A percentile compares a stretch with the other conserved stretches of the same genome.
These are phyloP conservation scores for Cryomyces antarcticus DNA, from an alignment of 495 filamentous ascomycete species.

Conservation along the genomic window DNA sequence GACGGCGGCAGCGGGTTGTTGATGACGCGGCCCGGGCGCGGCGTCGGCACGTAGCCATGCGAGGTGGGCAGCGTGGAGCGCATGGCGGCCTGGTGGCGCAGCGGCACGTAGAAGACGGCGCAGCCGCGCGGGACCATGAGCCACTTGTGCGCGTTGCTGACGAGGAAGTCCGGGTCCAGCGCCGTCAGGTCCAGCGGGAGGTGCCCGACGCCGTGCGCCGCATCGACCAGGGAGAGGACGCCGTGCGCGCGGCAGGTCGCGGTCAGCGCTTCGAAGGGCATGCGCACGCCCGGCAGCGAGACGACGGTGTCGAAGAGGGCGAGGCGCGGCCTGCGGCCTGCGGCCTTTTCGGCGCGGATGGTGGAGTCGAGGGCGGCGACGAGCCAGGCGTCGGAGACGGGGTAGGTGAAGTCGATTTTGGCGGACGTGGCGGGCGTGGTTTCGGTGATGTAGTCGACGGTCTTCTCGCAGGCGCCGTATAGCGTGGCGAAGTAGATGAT, in stretches of 20 bases:
- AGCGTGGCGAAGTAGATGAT: conserved; percentile 46
- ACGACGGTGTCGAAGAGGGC: conserved; percentile 68
- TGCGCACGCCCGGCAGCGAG: conserved; percentile 50
- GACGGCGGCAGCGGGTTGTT: conserved; percentile 28
- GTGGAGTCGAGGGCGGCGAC: conserved; percentile 28
- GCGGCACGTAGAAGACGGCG: conserved; percentile 60
- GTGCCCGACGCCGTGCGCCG: conserved; percentile 64
- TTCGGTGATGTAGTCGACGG: conserved; percentile 47
- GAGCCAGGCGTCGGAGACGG: conserved; percentile 37
- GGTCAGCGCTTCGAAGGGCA: conserved; percentile 55
- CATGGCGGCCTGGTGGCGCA: conserved; percentile 50
- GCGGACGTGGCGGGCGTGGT: conserved; percentile 21
- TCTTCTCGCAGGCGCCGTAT: conserved; percentile 57
- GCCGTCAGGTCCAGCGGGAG: conserved; percentile 41
- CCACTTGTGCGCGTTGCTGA: conserved; percentile 85
- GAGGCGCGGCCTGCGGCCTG: conserved; percentile 21
- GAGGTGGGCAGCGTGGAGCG: conserved; percentile 56
- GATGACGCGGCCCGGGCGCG: conserved; percentile 36
- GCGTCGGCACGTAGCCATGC: conserved; percentile 29
- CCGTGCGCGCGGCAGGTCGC: conserved; percentile 39
- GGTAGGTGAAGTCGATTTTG: conserved; percentile 31
- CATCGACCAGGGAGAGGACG: conserved; percentile 51
- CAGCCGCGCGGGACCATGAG: conserved; percentile 63
- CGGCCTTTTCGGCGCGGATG: conserved; percentile 13
- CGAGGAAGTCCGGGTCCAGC: conserved; percentile 65